Percentiles rank a stretch among this genome's conserved stretches.
These are phyloP conservation scores for Lipomyces japonicus DNA, from an alignment of 805 yeast species.

Conservation along the genomic window DNA sequence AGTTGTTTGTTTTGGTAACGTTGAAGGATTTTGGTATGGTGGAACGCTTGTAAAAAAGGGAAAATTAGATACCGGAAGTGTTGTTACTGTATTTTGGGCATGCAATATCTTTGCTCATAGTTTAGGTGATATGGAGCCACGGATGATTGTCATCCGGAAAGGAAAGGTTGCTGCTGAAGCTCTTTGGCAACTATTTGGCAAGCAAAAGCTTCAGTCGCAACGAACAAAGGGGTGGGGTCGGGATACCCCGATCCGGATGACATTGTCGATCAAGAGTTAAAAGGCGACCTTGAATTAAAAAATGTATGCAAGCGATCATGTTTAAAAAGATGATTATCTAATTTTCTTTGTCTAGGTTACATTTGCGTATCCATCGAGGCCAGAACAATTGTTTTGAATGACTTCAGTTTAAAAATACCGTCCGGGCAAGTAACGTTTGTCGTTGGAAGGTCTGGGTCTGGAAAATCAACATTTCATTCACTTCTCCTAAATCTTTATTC, in stretches of 20 bases:
- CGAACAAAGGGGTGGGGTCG: not conserved
- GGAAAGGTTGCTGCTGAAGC: constrained; percentile 65
- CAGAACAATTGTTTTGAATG: constrained; percentile 45
- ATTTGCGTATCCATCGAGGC: constrained; percentile 63
- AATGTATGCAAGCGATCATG: constrained; percentile 39
- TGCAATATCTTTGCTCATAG: constrained; percentile 69
- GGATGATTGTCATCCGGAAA: constrained; percentile 60
- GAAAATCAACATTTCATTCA: constrained; percentile 77
- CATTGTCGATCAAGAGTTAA: constrained; percentile 31
- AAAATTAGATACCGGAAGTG: constrained; percentile 54
- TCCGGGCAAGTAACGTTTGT: constrained; percentile 54
- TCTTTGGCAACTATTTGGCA: constrained; percentile 34
- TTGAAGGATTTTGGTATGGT: constrained; percentile 93
- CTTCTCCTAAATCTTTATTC: constrained; percentile 60
- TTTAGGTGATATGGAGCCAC: constrained; percentile 52
- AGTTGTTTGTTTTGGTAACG: constrained; percentile 60
- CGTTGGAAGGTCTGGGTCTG: constrained; percentile 88
- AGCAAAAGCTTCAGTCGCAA: not conserved
- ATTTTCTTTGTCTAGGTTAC: constrained; percentile 24
- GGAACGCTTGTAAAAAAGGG: constrained; percentile 55
- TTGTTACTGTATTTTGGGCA: constrained; percentile 78
- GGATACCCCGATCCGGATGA: constrained; percentile 12
- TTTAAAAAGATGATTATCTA: not conserved
- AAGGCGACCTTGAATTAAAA: constrained; percentile 48
- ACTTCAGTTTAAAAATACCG: constrained; percentile 47